Evolutionary conservation across 169 alveolate species (phyloP).

Genomic region (Plasmodium malariae): DNA sequence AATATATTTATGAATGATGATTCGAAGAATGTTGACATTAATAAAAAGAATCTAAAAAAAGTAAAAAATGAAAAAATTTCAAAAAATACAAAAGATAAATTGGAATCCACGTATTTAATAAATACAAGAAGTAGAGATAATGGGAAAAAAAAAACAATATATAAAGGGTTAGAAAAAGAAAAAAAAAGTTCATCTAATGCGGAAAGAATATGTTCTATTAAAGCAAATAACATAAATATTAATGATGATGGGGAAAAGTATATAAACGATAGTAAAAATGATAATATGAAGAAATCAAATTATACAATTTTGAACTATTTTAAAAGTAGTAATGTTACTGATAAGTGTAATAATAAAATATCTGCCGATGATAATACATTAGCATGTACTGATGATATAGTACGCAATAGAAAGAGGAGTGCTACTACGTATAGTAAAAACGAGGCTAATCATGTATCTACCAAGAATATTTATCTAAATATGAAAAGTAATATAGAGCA

Average conservation of each 20-base stretch:
- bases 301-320: conserved; percentile 8
- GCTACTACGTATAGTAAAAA: too few species aligned
- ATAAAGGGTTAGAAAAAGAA: conserved; percentile 44
- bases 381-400: too few species aligned
- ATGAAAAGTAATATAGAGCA: conserved; percentile 51
- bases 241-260: conserved; percentile 21
- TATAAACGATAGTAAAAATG: conserved; percentile 13
- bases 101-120: conserved; percentile 33
- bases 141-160: conserved; percentile 9
- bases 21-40: conserved; percentile 9
- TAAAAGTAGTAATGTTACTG: background rate
- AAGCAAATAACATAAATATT: background rate
- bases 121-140: conserved; percentile 47
- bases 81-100: conserved; percentile 39
- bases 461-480: conserved; percentile 19
- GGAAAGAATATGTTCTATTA: conserved; percentile 3
- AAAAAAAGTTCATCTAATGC: conserved; percentile 8
- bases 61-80: conserved; percentile 57
- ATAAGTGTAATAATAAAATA: background rate
- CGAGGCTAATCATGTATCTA: too few species aligned
- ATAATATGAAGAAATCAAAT: conserved; percentile 9
- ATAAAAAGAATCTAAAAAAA: conserved; percentile 24
- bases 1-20: conserved; percentile 11
- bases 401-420: too few species aligned
- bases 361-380: background rate